These are phyloP conservation scores for Paraconiothyrium sp. DNA, from an alignment of 2,329 filamentous ascomycete genomes.

Conservation along the genomic window DNA sequence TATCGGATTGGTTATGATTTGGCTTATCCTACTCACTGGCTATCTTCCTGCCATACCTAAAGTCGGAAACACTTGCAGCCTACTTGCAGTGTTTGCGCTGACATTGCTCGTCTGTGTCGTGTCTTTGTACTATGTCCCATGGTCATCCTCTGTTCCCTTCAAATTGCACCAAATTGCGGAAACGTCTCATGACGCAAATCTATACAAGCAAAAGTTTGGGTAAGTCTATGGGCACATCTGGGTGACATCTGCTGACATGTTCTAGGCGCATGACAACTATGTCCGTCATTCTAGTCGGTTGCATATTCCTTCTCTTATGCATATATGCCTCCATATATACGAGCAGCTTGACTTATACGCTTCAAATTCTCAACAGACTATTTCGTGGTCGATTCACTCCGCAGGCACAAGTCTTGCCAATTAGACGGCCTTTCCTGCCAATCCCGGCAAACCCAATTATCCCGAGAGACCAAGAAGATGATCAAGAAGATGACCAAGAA, in stretches of 20 bases:
- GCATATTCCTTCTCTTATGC: neutral
- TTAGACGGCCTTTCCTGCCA: neutral
- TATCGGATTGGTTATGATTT: neutral
- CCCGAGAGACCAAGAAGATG: neutral
- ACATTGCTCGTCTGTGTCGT: neutral
- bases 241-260: neutral
- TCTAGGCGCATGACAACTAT: neutral
- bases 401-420: neutral
- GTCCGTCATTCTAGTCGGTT: neutral
- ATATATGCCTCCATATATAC: neutral
- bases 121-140: neutral
- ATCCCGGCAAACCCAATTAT: too few relatives aligned
- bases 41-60: neutral
- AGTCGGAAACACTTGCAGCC: neutral
- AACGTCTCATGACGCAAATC: neutral
- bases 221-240: neutral
- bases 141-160: neutral
- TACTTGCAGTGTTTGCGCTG: neutral
- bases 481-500: neutral
- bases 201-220: neutral
- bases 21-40: neutral
- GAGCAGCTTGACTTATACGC: too few relatives aligned
- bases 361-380: neutral
- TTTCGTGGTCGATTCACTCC: neutral
- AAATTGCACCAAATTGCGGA: neutral